Base-by-base conservation (phyloP, 805 yeast genomes). In the Priceomyces fermenticarens region DNA sequence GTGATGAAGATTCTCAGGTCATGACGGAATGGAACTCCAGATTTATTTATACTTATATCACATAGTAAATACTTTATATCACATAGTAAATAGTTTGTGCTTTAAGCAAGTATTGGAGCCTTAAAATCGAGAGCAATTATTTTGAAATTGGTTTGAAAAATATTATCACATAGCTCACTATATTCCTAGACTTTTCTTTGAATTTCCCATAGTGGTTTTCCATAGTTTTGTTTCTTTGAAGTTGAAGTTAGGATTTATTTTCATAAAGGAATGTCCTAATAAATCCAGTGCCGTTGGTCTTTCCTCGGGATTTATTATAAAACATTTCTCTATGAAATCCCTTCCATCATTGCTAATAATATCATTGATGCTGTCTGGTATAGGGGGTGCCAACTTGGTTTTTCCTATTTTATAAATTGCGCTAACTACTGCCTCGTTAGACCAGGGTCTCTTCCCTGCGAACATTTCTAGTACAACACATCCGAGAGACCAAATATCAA, bases 361-460 rank as follows among this genome's bases (percentile, higher is more conserved):
- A 4, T 81, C 81, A 36, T 72, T 58, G 0, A 91, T 83, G 43
- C 89, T 96, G n/a, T 85, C 90, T 0, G 97, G 95, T 37, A 95
- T 89, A 0, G 99, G 99, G 3, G 99, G 99, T 0, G 97, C 95
- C 38, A 83, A 75, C 55, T 88, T 85, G 23, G 89, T 79, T 45
- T 85, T 85, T 4, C 98, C 98, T 33, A 77, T 63, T 64, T 89
- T 87, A 62, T 87, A 85, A 75, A 93, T 87, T 2, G 97, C 99
- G 35, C 96, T 93, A 15, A 90, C 87, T 11, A 91, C 95, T 35
- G 91, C 98, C 49, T 86, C 83, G 46, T 93, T 88, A 1, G 95
- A 87, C 99, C 99, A 93, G 0, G 99, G 99, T 42, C 99, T 71
- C 51, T 89, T 80, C 1, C 98, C 99, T 0, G 97, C 97, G 72